Evolutionary conservation across 768 basidiomycete species (phyloP), one percentile per base, ranked within the genome.

Genomic region (Lactifluus echinatus): DNA sequence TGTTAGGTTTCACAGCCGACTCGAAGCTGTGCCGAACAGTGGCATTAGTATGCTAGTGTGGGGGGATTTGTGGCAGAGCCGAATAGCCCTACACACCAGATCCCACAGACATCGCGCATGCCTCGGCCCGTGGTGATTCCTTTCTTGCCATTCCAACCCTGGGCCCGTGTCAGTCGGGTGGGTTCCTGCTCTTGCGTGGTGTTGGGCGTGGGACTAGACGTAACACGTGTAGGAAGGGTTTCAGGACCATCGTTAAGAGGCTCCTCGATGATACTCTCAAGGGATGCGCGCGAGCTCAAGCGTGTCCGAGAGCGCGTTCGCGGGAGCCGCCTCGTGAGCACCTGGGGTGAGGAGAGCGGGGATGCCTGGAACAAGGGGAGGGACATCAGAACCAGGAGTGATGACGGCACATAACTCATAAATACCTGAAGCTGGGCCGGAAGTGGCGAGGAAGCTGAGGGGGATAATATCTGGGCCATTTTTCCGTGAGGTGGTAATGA

Each of bases 231-330:
- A 15, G 21, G 36, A n/a, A 21, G 26, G 31, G 23, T 7, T 19
- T 57, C 52, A 23, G 24, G n/a, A 40, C 53, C 28, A 23, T 57
- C 51, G 21, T 12, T 7, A 2, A 8, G 28, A 23, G 55, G 6
- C 40, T 63, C 63, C 45, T 63, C 63, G 24, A 53, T 33, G 36
- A 63, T 63, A 39, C 63, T 56, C 53, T 63, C 63, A 14, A 63
- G 60, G 17, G 63, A 63, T 33, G 53, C 50, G 19, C 50, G 54
- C 1, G 56, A 29, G 33, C 42, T 48, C 23, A 63, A n/a, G 10
- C 50, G 60, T 17, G 62, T 36, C 36, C 60, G 56, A 19, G 56
- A 55, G 17, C 43, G 60, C 34, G 54, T 39, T 14, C 56, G 60
- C 4, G 60, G 55, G 24, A 55, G 43, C 37, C 62, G 62, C 19